Conservation (phyloP, 148 eudicot species). For the Spergularia bocconei region DNA sequence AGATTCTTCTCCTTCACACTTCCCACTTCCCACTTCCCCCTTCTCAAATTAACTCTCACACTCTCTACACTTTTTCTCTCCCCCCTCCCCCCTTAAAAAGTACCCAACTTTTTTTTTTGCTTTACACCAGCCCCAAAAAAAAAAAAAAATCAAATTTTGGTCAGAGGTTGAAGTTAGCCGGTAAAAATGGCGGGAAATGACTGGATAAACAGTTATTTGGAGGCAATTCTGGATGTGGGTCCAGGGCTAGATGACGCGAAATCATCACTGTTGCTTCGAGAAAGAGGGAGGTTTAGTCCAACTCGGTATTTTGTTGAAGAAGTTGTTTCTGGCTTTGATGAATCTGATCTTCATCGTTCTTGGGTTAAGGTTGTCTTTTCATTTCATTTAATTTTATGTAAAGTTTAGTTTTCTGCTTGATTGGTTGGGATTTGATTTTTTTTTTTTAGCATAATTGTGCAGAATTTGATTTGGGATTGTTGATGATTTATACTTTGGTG, state of each 20-base stretch:
- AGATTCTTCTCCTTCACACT: no score
- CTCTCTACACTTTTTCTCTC: neutral
- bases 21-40: no score
- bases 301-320: slow-evolving; percentile 87
- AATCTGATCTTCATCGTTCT: slow-evolving; percentile 93
- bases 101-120: slow-evolving; percentile 8
- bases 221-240: slow-evolving; percentile 91
- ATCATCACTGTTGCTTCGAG: slow-evolving; percentile 69
- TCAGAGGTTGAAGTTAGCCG: neutral
- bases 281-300: slow-evolving; percentile 90
- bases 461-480: neutral
- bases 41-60: neutral
- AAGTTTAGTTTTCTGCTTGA: neutral
- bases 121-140: neutral
- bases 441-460: neutral
- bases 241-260: slow-evolving; percentile 78
- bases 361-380: slow-evolving; percentile 57
- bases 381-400: neutral
- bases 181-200: slow-evolving; percentile 89
- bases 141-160: neutral
- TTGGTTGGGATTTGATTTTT: neutral
- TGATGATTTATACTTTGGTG: neutral
- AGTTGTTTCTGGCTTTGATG: slow-evolving; percentile 87
- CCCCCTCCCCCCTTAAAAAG: neutral
- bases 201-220: slow-evolving; percentile 92